phyloP scores from a whole-genome alignment of 2,329 filamentous ascomycete species.

The Monilinia fructigena region DNA sequence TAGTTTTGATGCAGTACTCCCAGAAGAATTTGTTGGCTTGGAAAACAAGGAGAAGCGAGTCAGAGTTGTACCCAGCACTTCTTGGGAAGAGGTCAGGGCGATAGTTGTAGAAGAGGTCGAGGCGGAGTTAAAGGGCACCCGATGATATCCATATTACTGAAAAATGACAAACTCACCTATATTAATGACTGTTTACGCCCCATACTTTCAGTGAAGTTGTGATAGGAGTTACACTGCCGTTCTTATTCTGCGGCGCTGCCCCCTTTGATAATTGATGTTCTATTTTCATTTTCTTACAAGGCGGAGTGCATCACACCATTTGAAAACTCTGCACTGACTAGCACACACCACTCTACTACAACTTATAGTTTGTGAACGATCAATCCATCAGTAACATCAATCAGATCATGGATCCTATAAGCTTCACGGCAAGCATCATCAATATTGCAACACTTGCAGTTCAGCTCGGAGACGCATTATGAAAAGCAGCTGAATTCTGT shows the following conservation, averaged over 20 bases:
- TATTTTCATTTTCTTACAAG: too few relatives aligned
- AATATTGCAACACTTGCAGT: constrained; percentile 25
- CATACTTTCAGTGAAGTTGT: background rate
- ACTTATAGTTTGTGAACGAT: background rate
- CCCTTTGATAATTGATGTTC: background rate
- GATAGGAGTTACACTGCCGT: background rate
- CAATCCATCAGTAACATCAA: background rate
- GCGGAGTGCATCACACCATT: background rate
- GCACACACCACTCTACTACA: background rate
- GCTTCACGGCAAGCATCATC: constrained; percentile 25
- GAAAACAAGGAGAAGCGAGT: constrained; percentile 74
- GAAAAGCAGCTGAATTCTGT: constrained; percentile 24
- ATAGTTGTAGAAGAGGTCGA: constrained; percentile 74
- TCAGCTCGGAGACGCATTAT: constrained; percentile 21
- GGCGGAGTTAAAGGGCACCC: constrained; percentile 51
- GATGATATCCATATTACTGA: constrained; percentile 25
- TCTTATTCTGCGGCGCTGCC: background rate
- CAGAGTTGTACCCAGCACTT: constrained; percentile 56
- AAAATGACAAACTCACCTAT: background rate
- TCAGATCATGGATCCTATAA: background rate
- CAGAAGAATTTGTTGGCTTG: constrained; percentile 76
- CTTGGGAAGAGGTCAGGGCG: constrained; percentile 70
- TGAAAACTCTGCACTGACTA: background rate
- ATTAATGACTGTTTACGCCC: background rate
- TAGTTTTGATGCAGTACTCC: constrained; percentile 75